phyloP scores from a whole-genome alignment of 768 basidiomycete genomes.

The Amanita thiersii region DNA sequence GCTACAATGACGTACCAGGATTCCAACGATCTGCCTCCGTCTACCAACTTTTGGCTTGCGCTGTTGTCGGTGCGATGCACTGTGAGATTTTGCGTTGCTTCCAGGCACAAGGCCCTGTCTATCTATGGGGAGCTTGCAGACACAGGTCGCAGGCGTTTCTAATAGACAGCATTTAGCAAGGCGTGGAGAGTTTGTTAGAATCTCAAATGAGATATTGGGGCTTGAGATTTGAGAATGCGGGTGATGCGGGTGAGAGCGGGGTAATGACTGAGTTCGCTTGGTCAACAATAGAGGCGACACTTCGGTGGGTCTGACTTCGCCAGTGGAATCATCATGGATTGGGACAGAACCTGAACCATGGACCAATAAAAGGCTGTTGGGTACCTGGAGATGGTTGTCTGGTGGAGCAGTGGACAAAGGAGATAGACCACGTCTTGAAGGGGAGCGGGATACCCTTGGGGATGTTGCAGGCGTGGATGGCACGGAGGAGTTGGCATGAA shows the following conservation, averaged over 20 bases:
- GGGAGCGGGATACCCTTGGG: slow-evolving; percentile 6
- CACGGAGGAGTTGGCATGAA: slow-evolving; percentile 56
- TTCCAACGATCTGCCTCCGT: slow-evolving; percentile 63
- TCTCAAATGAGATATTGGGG: slow-evolving; percentile 17
- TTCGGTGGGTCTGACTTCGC: too few species aligned
- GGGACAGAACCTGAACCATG: neutral
- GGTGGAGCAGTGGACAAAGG: neutral
- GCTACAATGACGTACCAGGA: slow-evolving; percentile 42
- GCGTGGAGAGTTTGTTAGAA: slow-evolving; percentile 22
- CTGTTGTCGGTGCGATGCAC: slow-evolving; percentile 11
- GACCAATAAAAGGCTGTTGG: neutral
- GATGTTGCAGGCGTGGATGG: slow-evolving; percentile 30
- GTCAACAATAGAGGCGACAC: too few species aligned
- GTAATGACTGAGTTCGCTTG: too few species aligned
- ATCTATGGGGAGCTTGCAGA: slow-evolving; percentile 6
- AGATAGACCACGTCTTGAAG: neutral
- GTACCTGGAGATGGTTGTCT: neutral
- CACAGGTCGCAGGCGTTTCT: slow-evolving; percentile 6
- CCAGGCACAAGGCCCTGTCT: neutral
- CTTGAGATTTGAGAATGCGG: slow-evolving; percentile 8
- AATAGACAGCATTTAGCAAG: slow-evolving; percentile 14
- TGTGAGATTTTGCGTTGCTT: slow-evolving; percentile 12
- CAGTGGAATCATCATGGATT: too few species aligned
- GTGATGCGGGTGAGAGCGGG: slow-evolving; percentile 7
- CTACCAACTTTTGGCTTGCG: slow-evolving; percentile 33